Evolutionary conservation across 192 early-diverging fungal genomes (phyloP), one percentile per base, ranked within the genome.

Genomic region (Coemansia pectinata): DNA sequence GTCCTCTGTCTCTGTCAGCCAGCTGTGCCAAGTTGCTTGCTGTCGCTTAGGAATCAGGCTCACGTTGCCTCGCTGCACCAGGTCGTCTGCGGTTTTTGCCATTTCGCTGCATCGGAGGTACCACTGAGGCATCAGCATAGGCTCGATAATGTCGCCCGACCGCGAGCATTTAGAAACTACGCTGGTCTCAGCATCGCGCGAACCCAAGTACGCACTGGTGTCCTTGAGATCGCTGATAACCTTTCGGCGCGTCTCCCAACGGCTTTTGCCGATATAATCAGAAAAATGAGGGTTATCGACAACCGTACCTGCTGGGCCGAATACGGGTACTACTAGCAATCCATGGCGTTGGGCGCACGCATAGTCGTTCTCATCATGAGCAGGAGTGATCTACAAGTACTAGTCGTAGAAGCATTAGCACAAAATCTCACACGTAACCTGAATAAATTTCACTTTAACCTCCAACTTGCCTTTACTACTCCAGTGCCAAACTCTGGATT

Each of bases 121-220:
- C 97, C 97, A 99, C 79, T 99, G 97, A 9, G 97, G 97, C 85
- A 94, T 93, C 69, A 98, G 77, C 76, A 98, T 85, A 4, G 95
- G 97, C 72, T 99, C 97, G 47, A 99, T 94, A 36, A 99, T 86
- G 76, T 99, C 97, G 19, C 92, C 92, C 0, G 97, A 95, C 45
- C 97, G 83, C 33, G 91, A 90, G 63, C 90, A 90, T 10, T 71
- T 75, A 33, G 86, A 90, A 34, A 91, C 72, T 40, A 92, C 89
- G 81, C 95, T 95, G 31, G 87, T 89, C 68, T 91, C 90, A 27
- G 93, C 89, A 53, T 92, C 89, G 67, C 88, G 83, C 69, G 88
- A 95, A 11, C 89, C 93, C 31, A 83, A 63, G 74, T 97, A 98
- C 4, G 88, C 76, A 0, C 89, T 88, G 14, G 86, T 74, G n/a